phyloP scores from a whole-genome alignment of 352 stramenopile species.

The Phytopythium sindhum region DNA sequence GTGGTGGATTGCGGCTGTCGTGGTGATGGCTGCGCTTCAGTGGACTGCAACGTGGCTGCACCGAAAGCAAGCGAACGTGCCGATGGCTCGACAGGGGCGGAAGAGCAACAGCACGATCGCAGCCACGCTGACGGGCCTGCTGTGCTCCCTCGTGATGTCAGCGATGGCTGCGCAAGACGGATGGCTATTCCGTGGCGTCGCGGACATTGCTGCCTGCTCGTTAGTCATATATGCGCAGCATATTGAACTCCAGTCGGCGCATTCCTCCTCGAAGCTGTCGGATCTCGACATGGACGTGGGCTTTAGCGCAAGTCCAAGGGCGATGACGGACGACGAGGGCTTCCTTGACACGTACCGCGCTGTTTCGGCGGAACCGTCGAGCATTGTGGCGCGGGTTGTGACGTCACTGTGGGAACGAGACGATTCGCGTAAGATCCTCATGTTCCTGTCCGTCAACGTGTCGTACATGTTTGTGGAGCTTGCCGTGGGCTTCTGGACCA shows the following conservation, averaged over 20 bases:
- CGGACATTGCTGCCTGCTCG: neutral
- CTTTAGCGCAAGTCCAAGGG: conserved; percentile 18
- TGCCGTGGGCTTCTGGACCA: conserved; percentile 76
- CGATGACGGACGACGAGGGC: conserved; percentile 12
- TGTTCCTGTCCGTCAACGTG: conserved; percentile 80
- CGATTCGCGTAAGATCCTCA: conserved; percentile 73
- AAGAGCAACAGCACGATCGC: neutral
- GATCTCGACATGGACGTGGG: conserved; percentile 15
- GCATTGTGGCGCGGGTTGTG: conserved; percentile 21
- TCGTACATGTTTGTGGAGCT: conserved; percentile 89
- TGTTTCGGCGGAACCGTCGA: conserved; percentile 4
- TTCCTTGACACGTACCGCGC: conserved; percentile 46
- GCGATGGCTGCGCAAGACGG: neutral
- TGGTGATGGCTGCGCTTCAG: conserved; percentile 10
- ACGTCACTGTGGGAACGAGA: conserved; percentile 46
- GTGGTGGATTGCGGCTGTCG: conserved; percentile 8
- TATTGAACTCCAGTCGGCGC: neutral
- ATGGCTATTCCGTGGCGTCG: neutral
- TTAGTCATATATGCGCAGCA: neutral
- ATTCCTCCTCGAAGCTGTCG: neutral
- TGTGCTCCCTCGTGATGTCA: neutral
- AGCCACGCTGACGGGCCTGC: neutral
- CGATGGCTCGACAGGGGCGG: neutral
- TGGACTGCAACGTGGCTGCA: neutral
- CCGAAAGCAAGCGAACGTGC: neutral